Evolutionary conservation across 257 asterid species (phyloP).

Genomic region (Fraxinus americana): DNA sequence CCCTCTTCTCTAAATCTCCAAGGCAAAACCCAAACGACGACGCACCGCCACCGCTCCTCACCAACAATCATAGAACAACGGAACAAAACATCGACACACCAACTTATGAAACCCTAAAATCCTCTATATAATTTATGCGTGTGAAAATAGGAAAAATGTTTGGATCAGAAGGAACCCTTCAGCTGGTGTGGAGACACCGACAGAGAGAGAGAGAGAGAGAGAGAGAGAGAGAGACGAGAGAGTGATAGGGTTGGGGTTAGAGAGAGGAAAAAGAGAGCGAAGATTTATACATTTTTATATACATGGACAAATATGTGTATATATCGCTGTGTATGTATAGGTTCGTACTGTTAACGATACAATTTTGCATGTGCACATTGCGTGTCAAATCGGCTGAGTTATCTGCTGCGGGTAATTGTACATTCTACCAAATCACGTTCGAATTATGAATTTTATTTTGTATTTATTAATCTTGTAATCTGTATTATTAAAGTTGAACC

Average conservation of each 20-base stretch:
- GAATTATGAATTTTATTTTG: background rate
- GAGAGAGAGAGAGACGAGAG: background rate
- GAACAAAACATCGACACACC: slow-evolving; percentile 25
- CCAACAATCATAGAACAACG: slow-evolving; percentile 50
- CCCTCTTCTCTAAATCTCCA: slow-evolving; percentile 30
- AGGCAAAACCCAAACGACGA: slow-evolving; percentile 1
- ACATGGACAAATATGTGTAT: background rate
- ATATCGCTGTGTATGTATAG: background rate
- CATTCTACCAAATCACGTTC: background rate
- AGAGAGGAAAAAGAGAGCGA: slow-evolving; percentile 4
- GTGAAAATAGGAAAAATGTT: slow-evolving; percentile 24
- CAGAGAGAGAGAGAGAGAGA: slow-evolving; percentile 30
- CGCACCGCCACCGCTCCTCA: slow-evolving; percentile 33
- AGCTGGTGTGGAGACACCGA: slow-evolving; percentile 56
- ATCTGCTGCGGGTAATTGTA: background rate
- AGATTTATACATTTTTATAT: background rate
- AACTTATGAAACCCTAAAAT: slow-evolving; percentile 13
- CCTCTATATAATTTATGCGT: slow-evolving; percentile 10
- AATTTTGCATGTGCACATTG: slow-evolving; percentile 1
- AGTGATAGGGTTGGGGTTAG: slow-evolving; percentile 14
- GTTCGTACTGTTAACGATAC: background rate
- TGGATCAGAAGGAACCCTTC: slow-evolving; percentile 52
- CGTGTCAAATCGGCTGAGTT: slow-evolving; percentile 1
- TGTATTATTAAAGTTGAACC: background rate
- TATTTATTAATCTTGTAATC: background rate